Percentiles rank a stretch among this genome's conserved stretches.
These are phyloP conservation scores for Neoboletus brunneissimus DNA, from an alignment of 768 basidiomycete species.

Conservation along the genomic window DNA sequence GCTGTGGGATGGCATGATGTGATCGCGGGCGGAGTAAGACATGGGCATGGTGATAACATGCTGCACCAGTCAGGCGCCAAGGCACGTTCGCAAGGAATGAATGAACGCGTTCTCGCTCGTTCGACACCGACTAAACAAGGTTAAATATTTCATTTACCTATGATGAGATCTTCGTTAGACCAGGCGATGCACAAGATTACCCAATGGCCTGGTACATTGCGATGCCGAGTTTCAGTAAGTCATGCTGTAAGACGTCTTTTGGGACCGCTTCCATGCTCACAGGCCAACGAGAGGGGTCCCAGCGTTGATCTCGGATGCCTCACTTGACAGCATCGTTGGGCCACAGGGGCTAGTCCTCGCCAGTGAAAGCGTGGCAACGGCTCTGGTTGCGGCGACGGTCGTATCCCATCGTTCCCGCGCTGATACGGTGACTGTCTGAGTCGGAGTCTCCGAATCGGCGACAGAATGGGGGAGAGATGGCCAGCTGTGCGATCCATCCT, in stretches of 20 bases:
- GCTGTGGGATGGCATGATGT: background rate
- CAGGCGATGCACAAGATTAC: background rate
- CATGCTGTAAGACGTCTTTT: background rate
- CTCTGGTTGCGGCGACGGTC: too few species aligned
- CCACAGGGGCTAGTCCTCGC: too few species aligned
- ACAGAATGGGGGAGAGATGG: background rate
- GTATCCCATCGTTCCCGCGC: background rate
- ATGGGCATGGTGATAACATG: background rate
- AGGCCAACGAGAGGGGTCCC: too few species aligned
- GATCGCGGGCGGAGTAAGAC: background rate
- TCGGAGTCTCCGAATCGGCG: background rate
- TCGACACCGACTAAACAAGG: too few species aligned
- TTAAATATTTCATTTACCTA: too few species aligned
- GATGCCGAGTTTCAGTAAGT: background rate
- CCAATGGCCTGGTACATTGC: background rate
- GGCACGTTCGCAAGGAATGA: too few species aligned
- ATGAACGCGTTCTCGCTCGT: too few species aligned
- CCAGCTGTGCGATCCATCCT: background rate
- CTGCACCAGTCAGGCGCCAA: background rate
- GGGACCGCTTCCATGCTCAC: background rate
- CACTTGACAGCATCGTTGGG: too few species aligned
- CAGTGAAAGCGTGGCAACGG: too few species aligned
- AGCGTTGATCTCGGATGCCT: background rate
- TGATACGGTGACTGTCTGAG: background rate
- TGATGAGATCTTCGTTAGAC: background rate